Conservation (phyloP, 2,329 filamentous ascomycete genomes). For the Diaporthe sp. region DNA sequence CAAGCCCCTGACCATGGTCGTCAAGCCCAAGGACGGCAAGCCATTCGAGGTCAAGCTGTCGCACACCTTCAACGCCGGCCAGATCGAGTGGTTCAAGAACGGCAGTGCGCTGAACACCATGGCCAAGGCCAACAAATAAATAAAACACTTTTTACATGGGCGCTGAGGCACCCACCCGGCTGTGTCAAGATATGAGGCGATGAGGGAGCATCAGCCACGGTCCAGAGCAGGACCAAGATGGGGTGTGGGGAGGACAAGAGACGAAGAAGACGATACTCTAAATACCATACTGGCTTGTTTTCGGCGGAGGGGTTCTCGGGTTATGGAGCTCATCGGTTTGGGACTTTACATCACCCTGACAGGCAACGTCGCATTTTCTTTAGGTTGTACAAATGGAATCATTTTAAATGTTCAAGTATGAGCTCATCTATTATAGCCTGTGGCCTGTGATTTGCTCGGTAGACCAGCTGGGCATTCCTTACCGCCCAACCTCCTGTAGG, state of each 20-base stretch:
- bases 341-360: slow-evolving; percentile 31
- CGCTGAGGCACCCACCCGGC: not conserved
- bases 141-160: slow-evolving; percentile 10
- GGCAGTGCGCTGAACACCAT: slow-evolving; percentile 98
- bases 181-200: slow-evolving; percentile 15
- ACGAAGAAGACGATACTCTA: slow-evolving; percentile 41
- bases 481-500: no score
- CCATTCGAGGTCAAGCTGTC: slow-evolving; percentile 84
- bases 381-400: slow-evolving; percentile 50
- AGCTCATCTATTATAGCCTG: no score
- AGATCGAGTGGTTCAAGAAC: slow-evolving; percentile 99
- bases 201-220: not conserved
- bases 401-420: slow-evolving; percentile 39
- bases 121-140: slow-evolving; percentile 73
- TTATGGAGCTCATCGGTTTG: slow-evolving; percentile 37
- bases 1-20: slow-evolving; percentile 90
- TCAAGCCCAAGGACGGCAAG: slow-evolving; percentile 89
- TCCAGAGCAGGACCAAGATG: slow-evolving; percentile 11
- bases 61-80: slow-evolving; percentile 98
- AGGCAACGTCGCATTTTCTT: slow-evolving; percentile 38
- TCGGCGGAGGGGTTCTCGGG: slow-evolving; percentile 26
- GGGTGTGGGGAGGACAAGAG: slow-evolving; percentile 44
- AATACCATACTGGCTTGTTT: slow-evolving; percentile 36
- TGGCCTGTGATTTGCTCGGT: no score
- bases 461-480: no score